These are phyloP conservation scores for Pseudogymnoascus sp. DNA, from an alignment of 2,329 filamentous ascomycete species.

Conservation along the genomic window DNA sequence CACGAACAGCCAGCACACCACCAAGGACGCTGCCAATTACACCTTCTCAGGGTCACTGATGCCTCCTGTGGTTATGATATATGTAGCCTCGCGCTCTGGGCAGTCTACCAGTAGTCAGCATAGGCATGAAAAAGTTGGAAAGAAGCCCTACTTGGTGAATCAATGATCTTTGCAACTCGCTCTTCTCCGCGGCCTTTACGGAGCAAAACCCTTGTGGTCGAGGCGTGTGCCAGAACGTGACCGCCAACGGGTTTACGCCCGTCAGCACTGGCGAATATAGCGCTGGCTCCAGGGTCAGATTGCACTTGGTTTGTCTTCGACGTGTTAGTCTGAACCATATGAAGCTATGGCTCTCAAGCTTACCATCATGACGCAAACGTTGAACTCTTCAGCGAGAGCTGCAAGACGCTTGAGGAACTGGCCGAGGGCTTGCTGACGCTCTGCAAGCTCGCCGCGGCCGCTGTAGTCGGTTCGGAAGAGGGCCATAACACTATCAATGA, in stretches of 20 bases:
- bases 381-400: slow-evolving; percentile 63
- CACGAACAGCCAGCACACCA: neutral
- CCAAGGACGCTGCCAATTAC: slow-evolving; percentile 25
- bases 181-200: slow-evolving; percentile 63
- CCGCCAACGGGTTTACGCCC: slow-evolving; percentile 60
- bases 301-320: slow-evolving; percentile 63
- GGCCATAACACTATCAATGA: slow-evolving; percentile 65
- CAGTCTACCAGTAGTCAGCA: slow-evolving; percentile 41
- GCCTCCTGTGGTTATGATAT: slow-evolving; percentile 61
- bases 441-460: slow-evolving; percentile 59
- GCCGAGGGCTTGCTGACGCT: slow-evolving; percentile 60
- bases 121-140: neutral
- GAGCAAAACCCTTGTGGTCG: slow-evolving; percentile 56
- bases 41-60: slow-evolving; percentile 60
- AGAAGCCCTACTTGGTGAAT: slow-evolving; percentile 48
- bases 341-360: slow-evolving; percentile 5
- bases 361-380: slow-evolving; percentile 56
- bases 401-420: slow-evolving; percentile 56
- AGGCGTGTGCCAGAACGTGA: slow-evolving; percentile 62
- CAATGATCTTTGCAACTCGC: slow-evolving; percentile 60
- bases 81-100: slow-evolving; percentile 60
- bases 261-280: slow-evolving; percentile 59
- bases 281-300: slow-evolving; percentile 60
- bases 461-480: slow-evolving; percentile 60
- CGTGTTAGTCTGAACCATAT: neutral